A percentile compares a stretch with the other conserved stretches of the same genome.
phyloP scores from a whole-genome alignment of 2,329 filamentous ascomycete species.

The Sclerotinia minor region DNA sequence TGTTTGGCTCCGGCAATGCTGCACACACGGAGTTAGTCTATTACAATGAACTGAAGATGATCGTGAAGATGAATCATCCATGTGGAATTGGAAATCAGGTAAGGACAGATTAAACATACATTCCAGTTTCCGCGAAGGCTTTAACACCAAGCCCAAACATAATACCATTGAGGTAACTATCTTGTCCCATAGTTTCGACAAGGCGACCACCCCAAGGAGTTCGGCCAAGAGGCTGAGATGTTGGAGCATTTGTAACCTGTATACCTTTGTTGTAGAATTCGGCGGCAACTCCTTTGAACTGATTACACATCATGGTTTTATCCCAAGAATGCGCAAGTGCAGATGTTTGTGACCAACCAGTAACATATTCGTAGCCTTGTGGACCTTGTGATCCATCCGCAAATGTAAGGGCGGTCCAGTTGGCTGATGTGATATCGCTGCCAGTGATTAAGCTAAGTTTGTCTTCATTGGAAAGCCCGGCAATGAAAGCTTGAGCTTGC shows the following conservation, averaged over 20 bases:
- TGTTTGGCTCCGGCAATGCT: slow-evolving; percentile 27
- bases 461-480: slow-evolving; percentile 46
- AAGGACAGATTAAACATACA: background rate
- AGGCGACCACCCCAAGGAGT: slow-evolving; percentile 30
- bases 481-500: slow-evolving; percentile 45
- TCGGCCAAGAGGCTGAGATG: slow-evolving; percentile 29
- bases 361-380: slow-evolving; percentile 30
- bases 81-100: background rate
- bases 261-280: slow-evolving; percentile 31
- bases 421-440: slow-evolving; percentile 25
- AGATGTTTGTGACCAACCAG: slow-evolving; percentile 28
- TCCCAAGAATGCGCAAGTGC: slow-evolving; percentile 29
- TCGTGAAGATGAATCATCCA: background rate
- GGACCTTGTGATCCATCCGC: slow-evolving; percentile 28
- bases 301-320: slow-evolving; percentile 26
- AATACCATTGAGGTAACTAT: slow-evolving; percentile 32
- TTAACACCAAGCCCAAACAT: slow-evolving; percentile 29
- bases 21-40: background rate
- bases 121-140: slow-evolving; percentile 29
- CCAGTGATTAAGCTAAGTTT: slow-evolving; percentile 46
- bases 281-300: slow-evolving; percentile 28
- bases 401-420: slow-evolving; percentile 30
- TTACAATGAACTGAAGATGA: background rate
- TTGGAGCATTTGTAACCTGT: slow-evolving; percentile 28
- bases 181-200: slow-evolving; percentile 29